Conservation (phyloP, 2,329 filamentous ascomycete species). For the Fonsecaea multimorphosa region DNA sequence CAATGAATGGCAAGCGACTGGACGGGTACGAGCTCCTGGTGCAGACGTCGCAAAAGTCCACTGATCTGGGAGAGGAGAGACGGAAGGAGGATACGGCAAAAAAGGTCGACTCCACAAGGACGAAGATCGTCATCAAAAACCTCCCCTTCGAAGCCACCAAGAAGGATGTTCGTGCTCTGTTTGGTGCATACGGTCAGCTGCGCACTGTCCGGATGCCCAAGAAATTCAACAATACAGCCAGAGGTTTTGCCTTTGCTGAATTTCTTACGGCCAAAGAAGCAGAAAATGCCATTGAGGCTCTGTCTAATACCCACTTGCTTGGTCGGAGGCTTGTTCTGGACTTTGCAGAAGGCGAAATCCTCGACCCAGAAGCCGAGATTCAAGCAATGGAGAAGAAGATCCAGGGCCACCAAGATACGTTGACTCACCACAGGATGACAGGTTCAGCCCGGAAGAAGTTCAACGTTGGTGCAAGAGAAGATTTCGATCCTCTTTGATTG, state of each 20-base stretch:
- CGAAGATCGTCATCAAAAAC: constrained; percentile 98
- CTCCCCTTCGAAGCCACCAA: constrained; percentile 93
- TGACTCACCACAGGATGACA: constrained; percentile 83
- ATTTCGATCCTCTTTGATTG: constrained; percentile 57
- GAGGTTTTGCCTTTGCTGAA: constrained; percentile 96
- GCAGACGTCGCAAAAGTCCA: constrained; percentile 82
- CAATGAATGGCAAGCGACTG: constrained; percentile 89
- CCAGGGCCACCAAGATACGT: constrained; percentile 85
- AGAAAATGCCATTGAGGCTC: constrained; percentile 84
- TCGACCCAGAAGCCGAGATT: constrained; percentile 95
- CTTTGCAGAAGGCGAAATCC: constrained; percentile 84
- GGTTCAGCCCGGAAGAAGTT: constrained; percentile 84
- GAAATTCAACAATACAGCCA: constrained; percentile 86
- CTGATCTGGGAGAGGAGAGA: constrained; percentile 86
- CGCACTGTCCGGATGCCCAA: constrained; percentile 91
- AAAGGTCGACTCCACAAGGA: constrained; percentile 75
- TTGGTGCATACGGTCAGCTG: constrained; percentile 89
- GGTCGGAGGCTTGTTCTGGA: constrained; percentile 88
- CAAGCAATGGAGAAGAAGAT: constrained; percentile 97
- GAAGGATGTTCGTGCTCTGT: constrained; percentile 85
- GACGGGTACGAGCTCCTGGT: constrained; percentile 85
- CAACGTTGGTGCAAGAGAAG: constrained; percentile 72
- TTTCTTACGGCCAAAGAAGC: constrained; percentile 92
- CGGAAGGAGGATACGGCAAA: constrained; percentile 82
- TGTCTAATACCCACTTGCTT: constrained; percentile 90